Evolutionary conservation across 2,329 filamentous ascomycete species (phyloP).

Genomic region (Aspergillus brunneoviolaceus): DNA sequence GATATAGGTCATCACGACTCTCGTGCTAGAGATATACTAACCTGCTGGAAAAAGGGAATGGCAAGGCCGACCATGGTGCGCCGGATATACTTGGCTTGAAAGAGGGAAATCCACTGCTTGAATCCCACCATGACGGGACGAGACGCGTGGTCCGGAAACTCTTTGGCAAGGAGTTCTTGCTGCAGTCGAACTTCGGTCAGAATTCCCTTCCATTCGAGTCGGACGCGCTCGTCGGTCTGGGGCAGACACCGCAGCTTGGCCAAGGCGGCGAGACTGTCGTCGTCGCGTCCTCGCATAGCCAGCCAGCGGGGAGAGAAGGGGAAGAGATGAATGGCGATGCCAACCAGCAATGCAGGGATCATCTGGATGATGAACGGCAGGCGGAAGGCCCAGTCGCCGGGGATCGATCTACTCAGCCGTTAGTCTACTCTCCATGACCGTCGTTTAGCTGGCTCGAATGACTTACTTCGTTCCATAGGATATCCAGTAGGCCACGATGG

Average conservation of each 20-base stretch:
- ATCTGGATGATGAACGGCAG: constrained; percentile 49
- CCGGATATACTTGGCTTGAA: no score
- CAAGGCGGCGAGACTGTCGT: constrained; percentile 46
- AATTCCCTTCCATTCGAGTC: constrained; percentile 49
- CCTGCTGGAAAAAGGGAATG: no score
- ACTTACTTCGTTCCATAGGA: constrained; percentile 51
- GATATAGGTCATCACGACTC: no score
- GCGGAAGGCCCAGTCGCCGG: constrained; percentile 44
- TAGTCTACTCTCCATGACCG: no score
- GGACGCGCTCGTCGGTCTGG: constrained; percentile 47
- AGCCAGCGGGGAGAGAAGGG: constrained; percentile 57
- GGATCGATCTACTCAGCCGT: not conserved
- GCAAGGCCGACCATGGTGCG: no score
- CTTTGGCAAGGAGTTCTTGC: constrained; percentile 15
- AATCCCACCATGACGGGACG: no score
- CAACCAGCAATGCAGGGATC: constrained; percentile 34
- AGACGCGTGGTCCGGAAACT: not conserved
- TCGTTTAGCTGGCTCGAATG: not conserved
- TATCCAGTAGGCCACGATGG: constrained; percentile 29
- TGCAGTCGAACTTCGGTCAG: constrained; percentile 54
- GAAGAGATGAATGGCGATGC: constrained; percentile 40
- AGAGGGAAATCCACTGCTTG: no score
- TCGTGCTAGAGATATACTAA: no score
- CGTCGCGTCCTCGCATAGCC: constrained; percentile 41
- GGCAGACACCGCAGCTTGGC: constrained; percentile 49